phyloP scores from a whole-genome alignment of 116 monocot species.

The Posidonia oceanica region DNA sequence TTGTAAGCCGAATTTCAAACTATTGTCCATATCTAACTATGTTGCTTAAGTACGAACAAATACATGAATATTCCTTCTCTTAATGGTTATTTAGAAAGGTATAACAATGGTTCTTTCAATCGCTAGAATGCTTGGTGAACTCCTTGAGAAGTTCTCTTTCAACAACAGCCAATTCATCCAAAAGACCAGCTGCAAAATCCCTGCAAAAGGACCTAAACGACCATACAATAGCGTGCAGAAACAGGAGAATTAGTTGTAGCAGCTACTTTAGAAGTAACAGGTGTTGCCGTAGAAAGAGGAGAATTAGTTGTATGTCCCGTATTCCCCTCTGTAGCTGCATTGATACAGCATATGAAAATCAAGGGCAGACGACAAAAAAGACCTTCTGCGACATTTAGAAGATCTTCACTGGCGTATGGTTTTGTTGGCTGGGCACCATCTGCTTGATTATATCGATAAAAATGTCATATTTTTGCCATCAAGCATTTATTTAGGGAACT shows the following conservation, averaged over 20 bases:
- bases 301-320: background rate
- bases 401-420: conserved; percentile 50
- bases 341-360: background rate
- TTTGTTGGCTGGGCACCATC: conserved; percentile 3
- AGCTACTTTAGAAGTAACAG: background rate
- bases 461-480: too few relatives aligned
- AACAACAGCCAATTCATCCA: conserved; percentile 31
- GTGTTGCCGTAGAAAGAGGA: background rate
- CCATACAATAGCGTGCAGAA: background rate
- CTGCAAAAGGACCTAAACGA: too few relatives aligned
- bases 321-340: background rate
- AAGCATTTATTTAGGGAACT: too few relatives aligned
- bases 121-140: background rate
- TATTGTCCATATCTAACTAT: too few relatives aligned
- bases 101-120: too few relatives aligned
- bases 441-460: background rate
- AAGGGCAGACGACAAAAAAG: background rate
- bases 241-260: background rate
- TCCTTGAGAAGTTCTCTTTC: background rate
- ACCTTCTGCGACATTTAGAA: conserved; percentile 38
- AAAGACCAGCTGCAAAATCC: conserved; percentile 46
- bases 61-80: too few relatives aligned
- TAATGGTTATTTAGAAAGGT: too few relatives aligned
- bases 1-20: too few relatives aligned
- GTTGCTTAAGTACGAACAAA: too few relatives aligned